Conservation (phyloP, 257 asterid genomes). For the Solanum habrochaites region DNA sequence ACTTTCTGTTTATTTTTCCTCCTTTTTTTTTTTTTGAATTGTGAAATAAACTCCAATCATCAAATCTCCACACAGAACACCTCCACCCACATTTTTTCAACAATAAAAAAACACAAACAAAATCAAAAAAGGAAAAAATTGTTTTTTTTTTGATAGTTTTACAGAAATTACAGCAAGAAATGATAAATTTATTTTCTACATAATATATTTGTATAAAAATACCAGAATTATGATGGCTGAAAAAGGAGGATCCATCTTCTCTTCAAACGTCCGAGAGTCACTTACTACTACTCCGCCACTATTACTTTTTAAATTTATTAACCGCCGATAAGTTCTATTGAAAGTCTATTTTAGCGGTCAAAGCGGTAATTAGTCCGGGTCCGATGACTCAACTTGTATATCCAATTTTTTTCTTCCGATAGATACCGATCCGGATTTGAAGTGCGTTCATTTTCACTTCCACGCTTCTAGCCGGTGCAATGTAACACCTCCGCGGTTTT, state of each 20-base stretch:
- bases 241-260: conserved; percentile 28
- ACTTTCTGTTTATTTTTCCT: neutral
- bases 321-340: conserved; percentile 44
- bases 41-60: neutral
- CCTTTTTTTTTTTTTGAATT: neutral
- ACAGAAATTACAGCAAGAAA: neutral
- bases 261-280: conserved; percentile 21
- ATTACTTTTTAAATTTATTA: no score
- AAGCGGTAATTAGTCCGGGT: conserved; percentile 54
- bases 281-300: conserved; percentile 39
- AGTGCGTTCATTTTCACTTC: conserved; percentile 69
- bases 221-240: conserved; percentile 37
- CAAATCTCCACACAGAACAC: neutral
- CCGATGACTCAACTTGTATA: conserved; percentile 68
- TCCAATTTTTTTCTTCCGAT: conserved; percentile 64
- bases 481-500: conserved; percentile 24
- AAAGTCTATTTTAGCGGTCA: conserved; percentile 27
- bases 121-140: no score
- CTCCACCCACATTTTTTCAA: no score
- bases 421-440: conserved; percentile 55
- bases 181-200: neutral
- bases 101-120: no score
- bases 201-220: neutral
- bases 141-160: neutral
- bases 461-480: conserved; percentile 64